A percentile compares a stretch with the other conserved stretches of the same genome.
These are phyloP conservation scores for Gracilaria caudata DNA, from an alignment of 23 red algal species.

Conservation along the genomic window DNA sequence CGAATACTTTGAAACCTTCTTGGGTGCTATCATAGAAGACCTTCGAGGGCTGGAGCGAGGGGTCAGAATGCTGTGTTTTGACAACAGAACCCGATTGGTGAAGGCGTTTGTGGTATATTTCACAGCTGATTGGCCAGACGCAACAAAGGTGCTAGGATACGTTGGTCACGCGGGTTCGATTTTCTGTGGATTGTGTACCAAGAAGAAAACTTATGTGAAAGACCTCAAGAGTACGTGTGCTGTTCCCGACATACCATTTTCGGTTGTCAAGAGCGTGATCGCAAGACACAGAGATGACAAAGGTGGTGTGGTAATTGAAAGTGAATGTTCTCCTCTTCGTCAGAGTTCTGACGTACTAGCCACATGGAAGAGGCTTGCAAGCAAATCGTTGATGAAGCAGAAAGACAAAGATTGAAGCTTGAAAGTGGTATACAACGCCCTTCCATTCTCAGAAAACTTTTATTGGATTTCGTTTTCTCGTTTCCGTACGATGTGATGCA, in stretches of 20 bases:
- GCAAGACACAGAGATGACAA: background rate
- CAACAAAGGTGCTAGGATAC: slow-evolving; percentile 21
- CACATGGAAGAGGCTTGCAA: background rate
- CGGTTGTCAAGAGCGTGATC: background rate
- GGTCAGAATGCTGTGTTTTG: background rate
- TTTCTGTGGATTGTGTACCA: slow-evolving; percentile 1
- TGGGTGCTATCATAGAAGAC: background rate
- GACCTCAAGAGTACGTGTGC: background rate
- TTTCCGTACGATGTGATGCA: slow-evolving; percentile 15
- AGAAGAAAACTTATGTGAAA: background rate
- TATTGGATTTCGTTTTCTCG: background rate
- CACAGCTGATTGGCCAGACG: slow-evolving; percentile 20
- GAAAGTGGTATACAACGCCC: background rate
- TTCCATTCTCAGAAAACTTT: background rate
- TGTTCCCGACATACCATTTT: background rate
- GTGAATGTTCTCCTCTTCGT: background rate
- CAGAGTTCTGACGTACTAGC: background rate
- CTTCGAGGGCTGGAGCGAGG: background rate
- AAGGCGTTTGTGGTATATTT: slow-evolving; percentile 1
- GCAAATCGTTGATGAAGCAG: background rate
- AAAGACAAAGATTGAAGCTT: background rate
- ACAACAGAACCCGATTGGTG: background rate
- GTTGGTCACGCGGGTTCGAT: background rate
- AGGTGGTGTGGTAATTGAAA: background rate
- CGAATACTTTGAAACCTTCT: too few species aligned